These are phyloP conservation scores for Saussurea involucrata DNA, from an alignment of 129 eudicot species.

Conservation along the genomic window DNA sequence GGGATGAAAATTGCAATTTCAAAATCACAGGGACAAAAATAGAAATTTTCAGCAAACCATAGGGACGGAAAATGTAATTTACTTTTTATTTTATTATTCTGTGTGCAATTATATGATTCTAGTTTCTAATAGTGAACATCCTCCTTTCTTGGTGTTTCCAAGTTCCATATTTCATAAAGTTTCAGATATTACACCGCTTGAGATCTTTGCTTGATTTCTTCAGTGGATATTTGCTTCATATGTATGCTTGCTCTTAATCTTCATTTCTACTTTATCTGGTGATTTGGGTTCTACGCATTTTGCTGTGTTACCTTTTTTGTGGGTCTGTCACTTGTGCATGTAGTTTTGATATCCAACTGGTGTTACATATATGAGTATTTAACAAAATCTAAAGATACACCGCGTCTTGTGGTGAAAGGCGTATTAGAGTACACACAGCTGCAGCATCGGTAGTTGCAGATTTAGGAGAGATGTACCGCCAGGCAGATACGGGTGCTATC, in stretches of 20 bases:
- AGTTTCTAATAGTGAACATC: not conserved
- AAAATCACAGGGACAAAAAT: no score
- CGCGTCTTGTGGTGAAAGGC: conserved; percentile 96
- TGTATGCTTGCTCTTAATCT: not conserved
- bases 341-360: not conserved
- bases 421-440: conserved; percentile 97
- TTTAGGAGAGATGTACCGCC: conserved; percentile 96
- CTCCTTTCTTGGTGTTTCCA: not conserved
- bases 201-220: not conserved
- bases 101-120: not conserved
- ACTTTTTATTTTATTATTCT: not conserved
- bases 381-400: conserved; percentile 72
- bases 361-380: conserved; percentile 30
- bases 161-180: not conserved
- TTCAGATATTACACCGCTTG: no score
- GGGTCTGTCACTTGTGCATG: not conserved
- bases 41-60: no score
- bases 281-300: not conserved
- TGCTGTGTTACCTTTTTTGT: not conserved
- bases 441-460: conserved; percentile 98
- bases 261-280: not conserved
- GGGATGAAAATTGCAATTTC: no score
- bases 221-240: not conserved
- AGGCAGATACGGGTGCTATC: conserved; percentile 93
- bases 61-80: no score